Base-by-base conservation (phyloP, 2,329 filamentous ascomycete genomes). In the Ramularia endophylla region DNA sequence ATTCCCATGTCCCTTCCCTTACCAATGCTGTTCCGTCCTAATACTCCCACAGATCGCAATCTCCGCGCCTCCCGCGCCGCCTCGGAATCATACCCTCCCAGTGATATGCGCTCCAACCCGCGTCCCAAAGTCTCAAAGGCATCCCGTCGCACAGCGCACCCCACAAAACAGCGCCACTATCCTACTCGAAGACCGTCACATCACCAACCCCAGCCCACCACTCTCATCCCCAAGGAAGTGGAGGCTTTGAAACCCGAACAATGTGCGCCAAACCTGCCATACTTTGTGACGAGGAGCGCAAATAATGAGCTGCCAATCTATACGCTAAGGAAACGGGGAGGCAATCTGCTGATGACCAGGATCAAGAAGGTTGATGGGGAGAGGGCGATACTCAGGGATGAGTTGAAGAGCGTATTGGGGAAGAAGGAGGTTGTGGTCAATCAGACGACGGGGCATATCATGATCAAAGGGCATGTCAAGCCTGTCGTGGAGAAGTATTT, bases 351-450 rank as follows among this genome's bases (percentile, higher is more conserved):
- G 55, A 66, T 85, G 56, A 94, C 90, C 4, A 65, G 78, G 42
- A 67, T 98, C 41, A 84, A 87, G 62, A 88, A 85, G 65, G 75
- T 90, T 36, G 80, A 87, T 43, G 92, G 92, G 12, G 76, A 94
- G 60, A 58, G 80, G 36, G 64, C 69, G 22, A 74, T 70, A 3
- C 61, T 97, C 50, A 72, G 77, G 47, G 64, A 74, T 27, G 83
- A 88, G 53, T 60, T 97, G 42, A 67, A 71, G 27, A 58, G 66
- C 15, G 74, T 71, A 8, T 63, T 95, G 46, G 34, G 43, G 19
- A 59, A 71, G 36, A 68, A 75, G 11, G 67, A 79, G 5, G 69
- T 81, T 30, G 67, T 62, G 48, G 69, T 82, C 33, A 81, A 80
- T 59, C 60, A 63, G 27, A 67, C 82, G 37, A 94, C 84, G 32